These are phyloP conservation scores for Sorghum bicolor DNA, from an alignment of 176 grass and related monocot genomes.

Conservation along the genomic window DNA sequence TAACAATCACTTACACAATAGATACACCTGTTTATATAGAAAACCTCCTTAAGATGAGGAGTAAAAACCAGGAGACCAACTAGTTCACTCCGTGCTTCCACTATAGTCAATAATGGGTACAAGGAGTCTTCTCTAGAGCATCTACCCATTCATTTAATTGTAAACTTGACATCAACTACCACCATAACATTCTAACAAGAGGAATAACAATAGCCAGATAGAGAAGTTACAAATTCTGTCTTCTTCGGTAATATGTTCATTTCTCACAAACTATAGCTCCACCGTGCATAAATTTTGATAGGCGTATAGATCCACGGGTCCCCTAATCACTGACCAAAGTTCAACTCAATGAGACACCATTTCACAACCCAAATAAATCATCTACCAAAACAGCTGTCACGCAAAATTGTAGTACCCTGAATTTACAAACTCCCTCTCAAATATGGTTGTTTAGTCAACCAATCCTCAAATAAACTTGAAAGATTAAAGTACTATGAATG, in stretches of 20 bases:
- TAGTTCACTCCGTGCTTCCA: background rate
- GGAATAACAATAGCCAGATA: background rate
- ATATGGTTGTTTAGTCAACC: background rate
- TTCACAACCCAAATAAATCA: background rate
- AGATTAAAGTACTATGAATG: background rate
- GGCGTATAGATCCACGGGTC: background rate
- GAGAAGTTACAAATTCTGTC: background rate
- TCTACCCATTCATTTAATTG: background rate
- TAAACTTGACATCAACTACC: background rate
- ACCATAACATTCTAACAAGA: background rate
- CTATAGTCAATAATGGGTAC: background rate
- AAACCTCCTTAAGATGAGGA: too few species aligned
- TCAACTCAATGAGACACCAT: background rate
- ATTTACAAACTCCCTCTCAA: background rate
- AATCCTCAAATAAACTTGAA: background rate
- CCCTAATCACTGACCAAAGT: background rate
- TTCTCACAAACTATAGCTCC: background rate
- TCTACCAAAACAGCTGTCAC: background rate
- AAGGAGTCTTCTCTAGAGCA: background rate
- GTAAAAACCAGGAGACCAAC: background rate
- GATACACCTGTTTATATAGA: background rate
- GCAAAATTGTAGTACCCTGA: background rate
- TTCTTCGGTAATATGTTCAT: background rate
- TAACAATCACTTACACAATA: background rate
- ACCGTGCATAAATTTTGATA: background rate